These are phyloP conservation scores for Kernera saxatilis DNA, from an alignment of 345 rosid species.

Conservation along the genomic window DNA sequence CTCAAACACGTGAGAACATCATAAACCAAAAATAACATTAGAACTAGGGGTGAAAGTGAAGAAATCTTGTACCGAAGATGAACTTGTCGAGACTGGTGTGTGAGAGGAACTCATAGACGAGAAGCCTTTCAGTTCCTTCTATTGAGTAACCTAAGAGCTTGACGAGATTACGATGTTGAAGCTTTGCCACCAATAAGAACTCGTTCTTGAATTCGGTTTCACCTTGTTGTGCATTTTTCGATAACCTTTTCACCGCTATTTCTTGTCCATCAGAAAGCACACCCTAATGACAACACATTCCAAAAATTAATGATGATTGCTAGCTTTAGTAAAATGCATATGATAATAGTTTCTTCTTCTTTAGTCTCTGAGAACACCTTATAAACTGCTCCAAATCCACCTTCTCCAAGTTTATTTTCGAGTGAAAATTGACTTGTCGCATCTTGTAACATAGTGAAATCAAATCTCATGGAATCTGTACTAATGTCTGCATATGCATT, in stretches of 20 bases:
- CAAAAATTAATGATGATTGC: neutral
- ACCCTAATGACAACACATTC: constrained; percentile 3
- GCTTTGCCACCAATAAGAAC: constrained; percentile 40
- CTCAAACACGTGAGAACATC: neutral
- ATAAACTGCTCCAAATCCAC: constrained; percentile 33
- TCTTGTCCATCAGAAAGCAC: constrained; percentile 26
- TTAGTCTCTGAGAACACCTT: constrained; percentile 9
- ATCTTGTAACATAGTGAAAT: constrained; percentile 19
- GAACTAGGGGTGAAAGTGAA: neutral
- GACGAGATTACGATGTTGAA: constrained; percentile 50
- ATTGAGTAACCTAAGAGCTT: constrained; percentile 38
- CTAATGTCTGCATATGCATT: neutral
- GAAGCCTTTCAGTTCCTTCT: constrained; percentile 39
- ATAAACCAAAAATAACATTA: neutral
- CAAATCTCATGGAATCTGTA: constrained; percentile 14
- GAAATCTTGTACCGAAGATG: constrained; percentile 32
- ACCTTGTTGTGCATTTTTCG: constrained; percentile 33
- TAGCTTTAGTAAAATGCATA: neutral
- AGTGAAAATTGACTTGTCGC: constrained; percentile 25
- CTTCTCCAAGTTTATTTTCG: constrained; percentile 31
- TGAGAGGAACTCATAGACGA: constrained; percentile 42
- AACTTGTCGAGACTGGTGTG: constrained; percentile 39
- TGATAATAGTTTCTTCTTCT: neutral
- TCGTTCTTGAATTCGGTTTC: constrained; percentile 46
- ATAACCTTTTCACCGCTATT: constrained; percentile 31